A percentile compares a stretch with the other conserved stretches of the same genome.
Conservation (phyloP, 2,329 filamentous ascomycete genomes). For the Cercospora brassicicola region DNA sequence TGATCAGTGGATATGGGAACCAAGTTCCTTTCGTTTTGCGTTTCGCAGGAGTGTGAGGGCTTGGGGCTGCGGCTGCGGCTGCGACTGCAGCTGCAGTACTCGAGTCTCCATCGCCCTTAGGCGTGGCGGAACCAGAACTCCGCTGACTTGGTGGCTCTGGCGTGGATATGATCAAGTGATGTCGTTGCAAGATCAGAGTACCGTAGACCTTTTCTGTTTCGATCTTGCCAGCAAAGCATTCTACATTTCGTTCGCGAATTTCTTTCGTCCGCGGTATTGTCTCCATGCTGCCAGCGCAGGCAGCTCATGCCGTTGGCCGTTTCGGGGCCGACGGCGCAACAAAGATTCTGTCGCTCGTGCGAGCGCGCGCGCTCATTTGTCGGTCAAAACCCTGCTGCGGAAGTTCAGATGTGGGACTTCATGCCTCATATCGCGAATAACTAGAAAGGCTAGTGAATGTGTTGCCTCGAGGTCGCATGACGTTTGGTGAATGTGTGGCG, state of each 20-base stretch:
- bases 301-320: neutral
- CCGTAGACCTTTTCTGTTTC: conserved; percentile 41
- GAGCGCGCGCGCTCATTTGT: neutral
- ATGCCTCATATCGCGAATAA: neutral
- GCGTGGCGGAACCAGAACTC: neutral
- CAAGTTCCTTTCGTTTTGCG: conserved; percentile 57
- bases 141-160: conserved; percentile 39
- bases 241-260: conserved; percentile 9
- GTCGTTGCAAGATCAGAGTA: conserved; percentile 62
- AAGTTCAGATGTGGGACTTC: neutral
- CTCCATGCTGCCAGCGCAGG: conserved; percentile 6
- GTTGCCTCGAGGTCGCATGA: neutral
- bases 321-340: neutral
- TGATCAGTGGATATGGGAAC: conserved; percentile 93
- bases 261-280: conserved; percentile 1
- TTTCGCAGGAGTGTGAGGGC: neutral
- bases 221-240: neutral
- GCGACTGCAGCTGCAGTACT: neutral
- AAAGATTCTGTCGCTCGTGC: neutral
- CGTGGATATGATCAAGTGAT: conserved; percentile 64
- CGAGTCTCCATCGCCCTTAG: neutral
- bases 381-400: neutral
- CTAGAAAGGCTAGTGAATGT: neutral
- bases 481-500: neutral
- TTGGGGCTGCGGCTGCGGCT: neutral